Conservation (phyloP, 768 basidiomycete genomes). For the Tylopilus vinaceipallidus region DNA sequence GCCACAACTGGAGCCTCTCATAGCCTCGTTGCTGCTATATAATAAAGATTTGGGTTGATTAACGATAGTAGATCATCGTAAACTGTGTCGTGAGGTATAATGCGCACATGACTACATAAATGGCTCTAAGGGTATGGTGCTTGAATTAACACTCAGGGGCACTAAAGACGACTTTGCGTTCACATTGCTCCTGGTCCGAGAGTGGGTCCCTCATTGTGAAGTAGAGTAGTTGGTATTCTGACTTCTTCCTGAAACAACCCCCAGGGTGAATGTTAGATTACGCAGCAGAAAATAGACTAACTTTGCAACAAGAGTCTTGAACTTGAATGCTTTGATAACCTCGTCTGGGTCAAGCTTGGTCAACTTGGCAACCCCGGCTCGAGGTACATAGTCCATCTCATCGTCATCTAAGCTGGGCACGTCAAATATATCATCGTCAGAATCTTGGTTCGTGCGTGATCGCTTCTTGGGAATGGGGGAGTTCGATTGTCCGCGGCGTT, state of each 20-base stretch:
- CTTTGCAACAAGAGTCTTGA: slow-evolving; percentile 48
- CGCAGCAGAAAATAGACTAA: slow-evolving; percentile 28
- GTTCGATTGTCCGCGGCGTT: slow-evolving; percentile 21
- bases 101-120: not conserved
- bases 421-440: slow-evolving; percentile 30
- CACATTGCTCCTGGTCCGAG: slow-evolving; percentile 46
- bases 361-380: not conserved
- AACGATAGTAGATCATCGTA: not conserved
- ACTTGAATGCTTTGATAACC: slow-evolving; percentile 48
- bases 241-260: slow-evolving; percentile 27
- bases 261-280: not conserved
- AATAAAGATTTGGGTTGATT: not conserved
- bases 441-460: slow-evolving; percentile 13
- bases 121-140: not conserved
- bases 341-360: slow-evolving; percentile 30
- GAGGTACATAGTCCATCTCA: not conserved
- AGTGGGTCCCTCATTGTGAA: slow-evolving; percentile 73
- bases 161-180: slow-evolving; percentile 54
- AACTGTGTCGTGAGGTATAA: too few relatives aligned
- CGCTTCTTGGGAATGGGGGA: slow-evolving; percentile 31
- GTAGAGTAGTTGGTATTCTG: slow-evolving; percentile 79
- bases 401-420: slow-evolving; percentile 21
- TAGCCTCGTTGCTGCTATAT: slow-evolving; percentile 44
- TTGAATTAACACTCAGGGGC: slow-evolving; percentile 30
- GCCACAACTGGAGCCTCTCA: slow-evolving; percentile 27